Evolutionary conservation across 2,329 filamentous ascomycete species (phyloP), one percentile per base, ranked within the genome.

Genomic region (Fusarium sp.): DNA sequence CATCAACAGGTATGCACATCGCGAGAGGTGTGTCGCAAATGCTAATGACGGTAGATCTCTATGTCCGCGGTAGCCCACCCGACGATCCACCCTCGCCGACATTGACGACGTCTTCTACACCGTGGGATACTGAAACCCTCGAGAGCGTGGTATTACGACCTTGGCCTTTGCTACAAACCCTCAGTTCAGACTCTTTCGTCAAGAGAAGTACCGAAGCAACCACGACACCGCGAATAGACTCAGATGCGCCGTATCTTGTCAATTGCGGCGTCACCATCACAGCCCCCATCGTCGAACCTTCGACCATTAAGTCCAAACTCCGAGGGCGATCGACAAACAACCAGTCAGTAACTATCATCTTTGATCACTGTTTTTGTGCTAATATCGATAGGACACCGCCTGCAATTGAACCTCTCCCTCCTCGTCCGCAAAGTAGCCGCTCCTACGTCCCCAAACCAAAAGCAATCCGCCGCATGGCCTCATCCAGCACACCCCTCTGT

Each of bases 181-280:
- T 72, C 3, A 64, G 65, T 9, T 55, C 69, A 14, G 69, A 68
- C 8, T 72, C 69, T 0, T 72, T 69, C 30, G 13, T 72, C 14
- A 62, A 62, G 1, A 56, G 69, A 21, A 72, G 69, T n/a, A 72
- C 69, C 5, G 65, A 72, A 41, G 55, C 68, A 4, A 72, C 61
- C 1, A 63, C 55, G 5, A 49, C 48, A 16, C 20, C 41, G 1
- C 65, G 69, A 11, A 69, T 60, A 13, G 27, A 47, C 2, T 20
- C 23, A 11, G 69, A 72, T 5, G 23, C 34, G 2, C 45, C 55
- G 0, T 55, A 41, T n/a, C 49, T 67, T 21, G 43, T 72, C 12
- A 67, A 51, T 3, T 72, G 69, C 6, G 65, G 70, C 13, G 69
- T 72, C 8, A 69, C 61, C 5, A 69, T 69, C 16, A 57, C 61